Conservation (phyloP, 768 basidiomycete genomes). For the Kwoniella pini region DNA sequence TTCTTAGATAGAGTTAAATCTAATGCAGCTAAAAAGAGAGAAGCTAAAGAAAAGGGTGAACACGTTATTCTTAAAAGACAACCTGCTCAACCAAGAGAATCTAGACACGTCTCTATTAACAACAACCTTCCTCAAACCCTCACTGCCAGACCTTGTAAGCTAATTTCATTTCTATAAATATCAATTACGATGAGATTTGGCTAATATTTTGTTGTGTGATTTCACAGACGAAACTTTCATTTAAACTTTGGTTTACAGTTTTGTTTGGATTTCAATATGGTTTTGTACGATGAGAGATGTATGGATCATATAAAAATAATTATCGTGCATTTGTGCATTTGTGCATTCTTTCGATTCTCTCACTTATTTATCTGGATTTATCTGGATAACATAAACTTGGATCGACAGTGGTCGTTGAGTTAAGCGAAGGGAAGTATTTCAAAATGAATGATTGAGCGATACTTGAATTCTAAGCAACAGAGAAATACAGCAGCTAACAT, state of each 20-base stretch:
- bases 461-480: too few species aligned
- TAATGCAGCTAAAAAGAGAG: slow-evolving; percentile 79
- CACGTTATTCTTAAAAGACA: slow-evolving; percentile 81
- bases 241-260: slow-evolving; percentile 57
- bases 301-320: slow-evolving; percentile 31
- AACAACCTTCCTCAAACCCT: slow-evolving; percentile 90
- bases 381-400: too few species aligned
- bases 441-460: too few species aligned
- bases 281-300: slow-evolving; percentile 49
- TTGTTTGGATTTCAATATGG: slow-evolving; percentile 16
- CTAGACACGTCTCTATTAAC: slow-evolving; percentile 69
- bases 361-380: too few species aligned
- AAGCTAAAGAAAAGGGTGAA: slow-evolving; percentile 91
- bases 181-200: too few species aligned
- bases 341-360: too few species aligned
- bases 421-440: too few species aligned
- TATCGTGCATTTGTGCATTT: neutral
- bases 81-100: slow-evolving; percentile 76
- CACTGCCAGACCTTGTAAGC: slow-evolving; percentile 70
- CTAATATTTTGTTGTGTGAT: too few species aligned
- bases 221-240: slow-evolving; percentile 87
- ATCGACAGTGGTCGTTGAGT: too few species aligned
- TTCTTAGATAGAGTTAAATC: slow-evolving; percentile 93
- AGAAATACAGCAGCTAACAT: too few species aligned
- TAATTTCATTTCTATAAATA: neutral